These are phyloP conservation scores for Sporothrix variecibatus DNA, from an alignment of 2,329 filamentous ascomycete genomes.

Conservation along the genomic window DNA sequence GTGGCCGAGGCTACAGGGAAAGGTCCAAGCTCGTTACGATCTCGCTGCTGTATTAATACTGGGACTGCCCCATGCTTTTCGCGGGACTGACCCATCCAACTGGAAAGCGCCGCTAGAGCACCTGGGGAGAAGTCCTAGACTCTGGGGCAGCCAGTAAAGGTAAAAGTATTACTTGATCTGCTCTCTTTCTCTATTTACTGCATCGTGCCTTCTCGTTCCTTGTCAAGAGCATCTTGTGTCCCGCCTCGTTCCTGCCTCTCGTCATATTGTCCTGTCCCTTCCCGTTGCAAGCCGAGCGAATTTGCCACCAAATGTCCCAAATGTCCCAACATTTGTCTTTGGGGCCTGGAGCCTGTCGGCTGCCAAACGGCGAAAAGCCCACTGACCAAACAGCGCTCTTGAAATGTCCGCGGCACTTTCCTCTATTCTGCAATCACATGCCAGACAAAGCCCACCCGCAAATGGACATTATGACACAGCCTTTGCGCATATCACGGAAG, in stretches of 20 bases:
- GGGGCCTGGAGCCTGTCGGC: background rate
- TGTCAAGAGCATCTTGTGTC: background rate
- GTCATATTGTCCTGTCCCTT: no score
- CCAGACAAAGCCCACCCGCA: background rate
- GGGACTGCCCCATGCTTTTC: conserved; percentile 9
- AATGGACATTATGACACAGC: background rate
- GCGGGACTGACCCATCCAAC: background rate
- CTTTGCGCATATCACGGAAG: background rate
- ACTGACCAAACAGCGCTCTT: background rate
- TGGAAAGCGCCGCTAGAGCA: background rate
- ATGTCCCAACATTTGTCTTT: background rate
- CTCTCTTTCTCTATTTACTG: background rate
- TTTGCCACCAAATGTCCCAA: conserved; percentile 1
- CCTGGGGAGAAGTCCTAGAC: background rate
- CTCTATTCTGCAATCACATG: conserved; percentile 9
- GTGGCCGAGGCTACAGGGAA: conserved; percentile 13
- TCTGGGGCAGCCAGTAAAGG: background rate
- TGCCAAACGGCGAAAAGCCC: background rate
- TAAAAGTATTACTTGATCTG: no score
- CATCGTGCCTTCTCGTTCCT: background rate
- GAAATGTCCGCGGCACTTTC: conserved; percentile 21
- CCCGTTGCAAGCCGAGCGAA: conserved; percentile 4
- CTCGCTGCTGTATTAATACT: background rate
- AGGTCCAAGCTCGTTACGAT: background rate
- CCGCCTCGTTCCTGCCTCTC: background rate